Percentiles rank a stretch among this genome's conserved stretches.
Evolutionary conservation across 2,329 filamentous ascomycete species (phyloP).

Genomic region (Stagonosporopsis tanaceti): DNA sequence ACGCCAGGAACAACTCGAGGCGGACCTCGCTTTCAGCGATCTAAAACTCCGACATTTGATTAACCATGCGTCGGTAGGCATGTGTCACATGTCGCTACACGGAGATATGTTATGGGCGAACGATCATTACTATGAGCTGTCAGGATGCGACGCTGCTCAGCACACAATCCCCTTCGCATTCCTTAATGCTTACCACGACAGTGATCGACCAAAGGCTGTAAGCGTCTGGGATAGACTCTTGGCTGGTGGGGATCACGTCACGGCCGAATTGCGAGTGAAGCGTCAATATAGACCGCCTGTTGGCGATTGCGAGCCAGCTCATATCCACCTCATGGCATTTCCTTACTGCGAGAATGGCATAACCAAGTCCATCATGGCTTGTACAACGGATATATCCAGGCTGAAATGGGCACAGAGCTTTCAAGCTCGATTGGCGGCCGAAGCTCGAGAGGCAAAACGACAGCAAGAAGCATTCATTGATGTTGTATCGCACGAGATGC

Average conservation of each 20-base stretch:
- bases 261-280: constrained; percentile 41
- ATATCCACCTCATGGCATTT: constrained; percentile 46
- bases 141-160: constrained; percentile 30
- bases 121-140: constrained; percentile 43
- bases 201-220: constrained; percentile 36
- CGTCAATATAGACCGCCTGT: constrained; percentile 41
- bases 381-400: constrained; percentile 50
- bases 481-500: constrained; percentile 55
- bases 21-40: constrained; percentile 46
- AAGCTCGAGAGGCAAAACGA: constrained; percentile 50
- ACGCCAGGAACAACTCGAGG: constrained; percentile 43
- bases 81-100: constrained; percentile 41
- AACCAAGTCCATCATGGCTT: constrained; percentile 48
- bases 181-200: constrained; percentile 39
- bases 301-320: constrained; percentile 41
- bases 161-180: constrained; percentile 28
- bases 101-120: constrained; percentile 48
- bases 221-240: constrained; percentile 36
- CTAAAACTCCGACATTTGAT: constrained; percentile 46
- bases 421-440: constrained; percentile 47
- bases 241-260: constrained; percentile 36
- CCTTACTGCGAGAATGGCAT: constrained; percentile 42
- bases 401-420: constrained; percentile 52
- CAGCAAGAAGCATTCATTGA: constrained; percentile 53
- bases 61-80: constrained; percentile 47